Percentiles rank a stretch among this genome's conserved stretches.
Evolutionary conservation across 768 basidiomycete species (phyloP).

Genomic region (Amyloporia xantha): DNA sequence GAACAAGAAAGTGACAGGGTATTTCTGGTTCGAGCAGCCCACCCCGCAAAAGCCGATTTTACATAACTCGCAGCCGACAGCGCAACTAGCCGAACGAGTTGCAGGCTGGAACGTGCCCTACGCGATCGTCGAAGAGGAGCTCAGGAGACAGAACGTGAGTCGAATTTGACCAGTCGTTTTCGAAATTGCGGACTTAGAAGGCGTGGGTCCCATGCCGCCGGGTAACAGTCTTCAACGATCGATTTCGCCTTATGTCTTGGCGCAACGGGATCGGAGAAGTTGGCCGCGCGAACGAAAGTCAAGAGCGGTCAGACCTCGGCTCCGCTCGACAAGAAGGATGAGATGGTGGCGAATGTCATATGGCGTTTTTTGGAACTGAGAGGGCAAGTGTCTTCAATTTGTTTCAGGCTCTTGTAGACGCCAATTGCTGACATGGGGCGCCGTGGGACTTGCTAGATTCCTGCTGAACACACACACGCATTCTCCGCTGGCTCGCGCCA

Average conservation of each 20-base stretch:
- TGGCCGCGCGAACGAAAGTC: conserved; percentile 75
- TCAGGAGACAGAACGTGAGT: conserved; percentile 93
- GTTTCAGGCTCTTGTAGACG: background rate
- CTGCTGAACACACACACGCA: conserved; percentile 84
- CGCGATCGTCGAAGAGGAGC: conserved; percentile 83
- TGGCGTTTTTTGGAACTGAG: conserved; percentile 97
- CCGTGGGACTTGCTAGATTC: conserved; percentile 49
- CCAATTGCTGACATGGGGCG: background rate
- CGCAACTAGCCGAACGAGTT: conserved; percentile 83
- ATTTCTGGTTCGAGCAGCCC: conserved; percentile 69
- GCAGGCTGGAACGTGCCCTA: conserved; percentile 87
- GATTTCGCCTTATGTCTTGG: conserved; percentile 94
- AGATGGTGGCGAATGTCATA: conserved; percentile 95
- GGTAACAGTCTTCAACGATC: conserved; percentile 84
- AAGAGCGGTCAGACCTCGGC: conserved; percentile 38
- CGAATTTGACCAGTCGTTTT: conserved; percentile 7
- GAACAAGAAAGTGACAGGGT: conserved; percentile 61
- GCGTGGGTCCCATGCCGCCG: background rate
- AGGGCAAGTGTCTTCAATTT: conserved; percentile 53
- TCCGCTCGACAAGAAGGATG: conserved; percentile 94
- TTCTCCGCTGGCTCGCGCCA: conserved; percentile 84
- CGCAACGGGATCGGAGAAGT: conserved; percentile 75
- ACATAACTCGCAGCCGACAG: conserved; percentile 75
- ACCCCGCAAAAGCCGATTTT: conserved; percentile 44
- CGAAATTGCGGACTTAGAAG: background rate